Conservation (phyloP, 2,329 filamentous ascomycete species). For the Cladosporium sp. region DNA sequence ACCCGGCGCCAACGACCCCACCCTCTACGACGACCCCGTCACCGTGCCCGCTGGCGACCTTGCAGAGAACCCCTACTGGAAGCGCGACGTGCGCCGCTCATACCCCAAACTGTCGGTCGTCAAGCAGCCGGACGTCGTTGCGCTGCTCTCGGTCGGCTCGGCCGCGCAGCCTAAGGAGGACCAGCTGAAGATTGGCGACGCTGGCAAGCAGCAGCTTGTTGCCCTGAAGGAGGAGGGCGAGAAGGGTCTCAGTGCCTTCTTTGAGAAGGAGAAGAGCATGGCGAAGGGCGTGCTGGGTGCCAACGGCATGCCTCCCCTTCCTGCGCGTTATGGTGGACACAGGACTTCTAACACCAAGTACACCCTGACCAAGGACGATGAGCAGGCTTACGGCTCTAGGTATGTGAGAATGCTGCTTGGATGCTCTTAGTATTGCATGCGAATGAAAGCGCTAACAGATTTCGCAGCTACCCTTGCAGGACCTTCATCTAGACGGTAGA, state of each 20-base stretch:
- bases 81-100: conserved; percentile 77
- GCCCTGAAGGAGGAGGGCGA: conserved; percentile 70
- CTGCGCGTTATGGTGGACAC: conserved; percentile 42
- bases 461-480: conserved; percentile 43
- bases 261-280: conserved; percentile 60
- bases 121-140: conserved; percentile 78
- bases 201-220: conserved; percentile 69
- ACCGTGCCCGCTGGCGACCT: conserved; percentile 81
- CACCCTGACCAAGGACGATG: conserved; percentile 63
- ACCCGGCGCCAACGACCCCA: conserved; percentile 68
- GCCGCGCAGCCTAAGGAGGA: conserved; percentile 77
- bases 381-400: conserved; percentile 60
- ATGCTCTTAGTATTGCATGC: neutral
- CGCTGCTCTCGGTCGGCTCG: conserved; percentile 80
- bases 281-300: conserved; percentile 62
- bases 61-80: conserved; percentile 93
- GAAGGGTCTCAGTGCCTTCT: conserved; percentile 66
- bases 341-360: conserved; percentile 46
- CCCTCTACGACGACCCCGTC: conserved; percentile 74
- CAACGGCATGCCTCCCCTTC: conserved; percentile 80
- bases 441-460: conserved; percentile 19
- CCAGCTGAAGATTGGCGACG: conserved; percentile 66
- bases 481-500: conserved; percentile 32
- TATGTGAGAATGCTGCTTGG: conserved; percentile 26
- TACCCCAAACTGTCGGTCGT: conserved; percentile 81